Conservation (phyloP, 179 eudicot genomes). For the Beta corolliflora region DNA sequence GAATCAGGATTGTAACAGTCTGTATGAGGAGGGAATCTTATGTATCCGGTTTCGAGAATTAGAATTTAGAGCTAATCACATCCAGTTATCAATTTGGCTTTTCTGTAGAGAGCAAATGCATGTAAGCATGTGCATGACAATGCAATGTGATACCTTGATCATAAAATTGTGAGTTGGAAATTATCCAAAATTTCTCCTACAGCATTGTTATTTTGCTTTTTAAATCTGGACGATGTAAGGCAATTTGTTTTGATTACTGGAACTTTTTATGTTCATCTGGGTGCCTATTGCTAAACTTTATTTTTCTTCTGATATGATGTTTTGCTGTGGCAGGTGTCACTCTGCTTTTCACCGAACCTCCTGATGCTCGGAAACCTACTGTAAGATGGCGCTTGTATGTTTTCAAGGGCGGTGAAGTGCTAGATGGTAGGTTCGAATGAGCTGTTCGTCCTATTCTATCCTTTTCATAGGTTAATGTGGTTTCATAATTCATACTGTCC, state of each 20-base stretch:
- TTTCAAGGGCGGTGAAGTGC: slow-evolving; percentile 88
- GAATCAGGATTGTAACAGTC: neutral
- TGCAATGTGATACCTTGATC: neutral
- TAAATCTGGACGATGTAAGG: neutral
- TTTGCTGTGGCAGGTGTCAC: slow-evolving; percentile 65
- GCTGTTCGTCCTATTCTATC: slow-evolving; percentile 8
- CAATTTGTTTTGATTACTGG: neutral
- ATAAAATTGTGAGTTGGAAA: neutral
- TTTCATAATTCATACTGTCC: neutral
- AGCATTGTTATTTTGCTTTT: neutral
- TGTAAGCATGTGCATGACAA: neutral
- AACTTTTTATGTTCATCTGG: neutral
- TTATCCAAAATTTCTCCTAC: neutral
- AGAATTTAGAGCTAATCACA: neutral
- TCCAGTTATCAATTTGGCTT: neutral
- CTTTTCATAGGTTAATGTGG: neutral
- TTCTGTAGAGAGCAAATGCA: neutral
- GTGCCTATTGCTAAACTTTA: neutral
- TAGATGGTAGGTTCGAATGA: slow-evolving; percentile 60
- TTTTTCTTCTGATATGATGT: slow-evolving; percentile 14
- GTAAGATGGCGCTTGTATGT: slow-evolving; percentile 95
- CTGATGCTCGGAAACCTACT: slow-evolving; percentile 89
- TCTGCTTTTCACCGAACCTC: slow-evolving; percentile 86
- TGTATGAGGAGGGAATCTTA: neutral
- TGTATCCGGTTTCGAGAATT: neutral